Evolutionary conservation across 1,284 basidiomycete species (phyloP).

Genomic region (Marasmius oreades): DNA sequence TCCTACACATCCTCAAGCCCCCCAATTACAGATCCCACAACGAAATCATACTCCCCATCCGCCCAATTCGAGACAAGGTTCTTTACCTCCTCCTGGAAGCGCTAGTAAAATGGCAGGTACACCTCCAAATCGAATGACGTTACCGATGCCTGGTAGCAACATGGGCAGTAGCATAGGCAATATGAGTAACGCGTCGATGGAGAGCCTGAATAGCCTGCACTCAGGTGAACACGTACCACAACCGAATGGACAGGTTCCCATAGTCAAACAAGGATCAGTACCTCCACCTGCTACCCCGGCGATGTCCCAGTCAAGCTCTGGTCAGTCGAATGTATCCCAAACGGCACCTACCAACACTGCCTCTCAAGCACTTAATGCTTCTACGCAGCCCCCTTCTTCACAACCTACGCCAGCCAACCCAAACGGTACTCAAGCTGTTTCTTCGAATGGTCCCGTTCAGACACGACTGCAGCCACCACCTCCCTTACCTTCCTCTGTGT

Average conservation of each 20-base stretch:
- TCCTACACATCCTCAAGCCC: not conserved
- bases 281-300: not conserved
- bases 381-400: not conserved
- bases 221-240: not conserved
- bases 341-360: not conserved
- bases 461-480: constrained; percentile 18
- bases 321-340: not conserved
- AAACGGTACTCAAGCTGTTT: not conserved
- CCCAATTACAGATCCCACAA: not conserved
- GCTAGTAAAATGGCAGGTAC: not conserved
- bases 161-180: not conserved
- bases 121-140: not conserved
- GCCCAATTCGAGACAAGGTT: not conserved
- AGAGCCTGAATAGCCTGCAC: not conserved
- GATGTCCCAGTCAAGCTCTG: not conserved
- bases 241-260: not conserved
- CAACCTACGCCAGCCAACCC: constrained; percentile 11
- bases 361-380: not conserved
- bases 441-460: constrained; percentile 13
- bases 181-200: not conserved
- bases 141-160: not conserved
- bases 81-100: not conserved
- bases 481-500: constrained; percentile 32
- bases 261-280: not conserved
- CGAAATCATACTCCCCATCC: not conserved